These are phyloP conservation scores for Pascua guehoae DNA, from an alignment of 1,284 basidiomycete genomes.

Conservation along the genomic window DNA sequence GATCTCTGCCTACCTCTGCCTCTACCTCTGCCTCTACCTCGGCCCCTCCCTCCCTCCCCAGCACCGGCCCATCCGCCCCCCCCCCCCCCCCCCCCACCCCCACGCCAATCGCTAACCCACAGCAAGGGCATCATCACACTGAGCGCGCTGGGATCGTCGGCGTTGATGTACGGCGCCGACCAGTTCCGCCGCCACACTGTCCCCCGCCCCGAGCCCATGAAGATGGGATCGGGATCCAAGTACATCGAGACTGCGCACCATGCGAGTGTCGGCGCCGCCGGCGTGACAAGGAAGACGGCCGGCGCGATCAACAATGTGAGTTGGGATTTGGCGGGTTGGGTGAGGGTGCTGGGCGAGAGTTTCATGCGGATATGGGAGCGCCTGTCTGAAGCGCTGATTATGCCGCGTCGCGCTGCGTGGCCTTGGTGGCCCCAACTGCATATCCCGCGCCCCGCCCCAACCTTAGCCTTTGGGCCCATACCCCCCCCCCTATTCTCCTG, in stretches of 20 bases:
- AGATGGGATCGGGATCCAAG: constrained; percentile 1
- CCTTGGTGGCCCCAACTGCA: background rate
- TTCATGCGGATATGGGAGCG: too few relatives aligned
- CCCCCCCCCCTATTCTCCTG: too few relatives aligned
- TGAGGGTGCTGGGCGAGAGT: too few relatives aligned
- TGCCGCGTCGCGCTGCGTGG: too few relatives aligned
- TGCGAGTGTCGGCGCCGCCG: background rate
- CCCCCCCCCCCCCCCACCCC: too few relatives aligned
- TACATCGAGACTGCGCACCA: constrained; percentile 4
- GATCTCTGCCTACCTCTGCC: too few relatives aligned
- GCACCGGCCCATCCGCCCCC: too few relatives aligned
- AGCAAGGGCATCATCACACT: constrained; percentile 65
- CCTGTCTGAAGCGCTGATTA: too few relatives aligned
- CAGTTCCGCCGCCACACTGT: constrained; percentile 55
- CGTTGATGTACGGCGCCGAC: constrained; percentile 61
- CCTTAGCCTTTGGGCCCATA: too few relatives aligned
- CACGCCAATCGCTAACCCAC: constrained; percentile 30
- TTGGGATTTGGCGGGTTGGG: too few relatives aligned
- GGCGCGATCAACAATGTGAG: constrained; percentile 11
- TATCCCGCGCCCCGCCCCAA: background rate
- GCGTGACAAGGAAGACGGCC: constrained; percentile 9
- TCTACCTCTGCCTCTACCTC: too few relatives aligned
- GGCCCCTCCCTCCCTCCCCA: too few relatives aligned
- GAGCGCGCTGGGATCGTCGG: constrained; percentile 61
- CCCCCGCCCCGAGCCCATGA: constrained; percentile 14